phyloP scores from a whole-genome alignment of 2,329 filamentous ascomycete genomes.

The Pseudocercospora cruenta region DNA sequence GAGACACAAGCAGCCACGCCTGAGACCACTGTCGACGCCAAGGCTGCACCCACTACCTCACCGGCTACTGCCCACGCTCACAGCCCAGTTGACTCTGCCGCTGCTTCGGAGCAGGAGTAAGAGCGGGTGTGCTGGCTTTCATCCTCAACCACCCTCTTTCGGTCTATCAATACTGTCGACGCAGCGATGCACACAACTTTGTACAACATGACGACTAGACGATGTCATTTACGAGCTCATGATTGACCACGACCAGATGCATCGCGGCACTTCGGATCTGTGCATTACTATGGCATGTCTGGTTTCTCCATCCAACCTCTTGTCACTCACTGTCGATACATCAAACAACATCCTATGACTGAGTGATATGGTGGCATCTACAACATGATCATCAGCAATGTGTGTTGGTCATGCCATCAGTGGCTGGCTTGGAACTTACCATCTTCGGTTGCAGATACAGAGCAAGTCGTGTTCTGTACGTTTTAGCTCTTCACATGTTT shows the following conservation, averaged over 20 bases:
- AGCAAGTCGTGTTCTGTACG: constrained; percentile 24
- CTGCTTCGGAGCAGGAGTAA: constrained; percentile 34
- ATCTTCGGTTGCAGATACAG: constrained; percentile 24
- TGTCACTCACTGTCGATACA: constrained; percentile 29
- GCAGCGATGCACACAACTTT: constrained; percentile 21
- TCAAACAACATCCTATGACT: constrained; percentile 22
- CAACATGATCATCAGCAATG: constrained; percentile 34
- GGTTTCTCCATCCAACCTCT: constrained; percentile 17
- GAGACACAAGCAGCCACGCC: constrained; percentile 25
- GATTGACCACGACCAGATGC: constrained; percentile 30
- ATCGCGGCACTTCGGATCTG: constrained; percentile 21
- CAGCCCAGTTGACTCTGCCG: constrained; percentile 34
- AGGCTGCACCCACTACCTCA: constrained; percentile 28
- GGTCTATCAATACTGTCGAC: constrained; percentile 31
- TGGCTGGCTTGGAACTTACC: constrained; percentile 29
- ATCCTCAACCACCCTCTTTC: constrained; percentile 11
- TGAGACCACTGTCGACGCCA: constrained; percentile 26
- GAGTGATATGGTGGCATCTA: constrained; percentile 32
- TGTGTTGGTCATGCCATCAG: constrained; percentile 34
- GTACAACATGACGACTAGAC: constrained; percentile 34
- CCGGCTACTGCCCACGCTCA: constrained; percentile 28
- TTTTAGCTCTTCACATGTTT: constrained; percentile 26
- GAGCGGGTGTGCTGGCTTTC: constrained; percentile 1
- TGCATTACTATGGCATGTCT: constrained; percentile 27
- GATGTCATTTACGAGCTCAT: constrained; percentile 31